A percentile compares a stretch with the other conserved stretches of the same genome.
Conservation (phyloP, 805 yeast genomes). For the Candida xyloterini region DNA sequence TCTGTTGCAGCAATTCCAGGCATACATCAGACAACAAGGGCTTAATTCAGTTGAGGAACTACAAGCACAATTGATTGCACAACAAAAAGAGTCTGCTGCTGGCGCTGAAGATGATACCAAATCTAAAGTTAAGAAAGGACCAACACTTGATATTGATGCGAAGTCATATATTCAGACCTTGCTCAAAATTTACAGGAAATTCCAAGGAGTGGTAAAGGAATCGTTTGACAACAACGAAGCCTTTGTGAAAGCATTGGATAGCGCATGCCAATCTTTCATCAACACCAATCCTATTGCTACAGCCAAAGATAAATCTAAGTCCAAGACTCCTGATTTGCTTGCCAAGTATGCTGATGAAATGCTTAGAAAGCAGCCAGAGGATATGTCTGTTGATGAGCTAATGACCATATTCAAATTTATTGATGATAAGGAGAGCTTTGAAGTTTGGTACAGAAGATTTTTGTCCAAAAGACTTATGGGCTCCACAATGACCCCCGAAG, state of each 20-base stretch:
- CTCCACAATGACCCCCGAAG: conserved; percentile 73
- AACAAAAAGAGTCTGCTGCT: conserved; percentile 22
- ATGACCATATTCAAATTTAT: conserved; percentile 84
- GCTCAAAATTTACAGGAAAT: conserved; percentile 65
- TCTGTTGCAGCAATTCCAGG: conserved; percentile 67
- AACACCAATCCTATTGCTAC: conserved; percentile 80
- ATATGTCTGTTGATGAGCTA: conserved; percentile 78
- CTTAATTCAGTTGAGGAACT: conserved; percentile 56
- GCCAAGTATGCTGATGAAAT: conserved; percentile 87
- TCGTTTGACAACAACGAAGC: conserved; percentile 74
- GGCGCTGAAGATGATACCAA: conserved; percentile 15
- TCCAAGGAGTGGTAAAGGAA: conserved; percentile 55
- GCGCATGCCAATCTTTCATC: conserved; percentile 81
- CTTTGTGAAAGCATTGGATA: conserved; percentile 83
- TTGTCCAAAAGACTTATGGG: conserved; percentile 82
- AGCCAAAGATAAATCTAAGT: conserved; percentile 52
- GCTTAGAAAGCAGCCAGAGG: conserved; percentile 67
- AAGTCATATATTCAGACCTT: conserved; percentile 76
- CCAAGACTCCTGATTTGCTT: conserved; percentile 88
- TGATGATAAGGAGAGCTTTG: conserved; percentile 94
- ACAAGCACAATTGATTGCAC: conserved; percentile 30
- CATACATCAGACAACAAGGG: conserved; percentile 68
- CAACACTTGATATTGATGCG: conserved; percentile 51
- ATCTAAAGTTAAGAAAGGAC: conserved; percentile 34
- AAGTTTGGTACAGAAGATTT: conserved; percentile 83